phyloP scores from a whole-genome alignment of 2,329 filamentous ascomycete species.

The Neurospora crassa region DNA sequence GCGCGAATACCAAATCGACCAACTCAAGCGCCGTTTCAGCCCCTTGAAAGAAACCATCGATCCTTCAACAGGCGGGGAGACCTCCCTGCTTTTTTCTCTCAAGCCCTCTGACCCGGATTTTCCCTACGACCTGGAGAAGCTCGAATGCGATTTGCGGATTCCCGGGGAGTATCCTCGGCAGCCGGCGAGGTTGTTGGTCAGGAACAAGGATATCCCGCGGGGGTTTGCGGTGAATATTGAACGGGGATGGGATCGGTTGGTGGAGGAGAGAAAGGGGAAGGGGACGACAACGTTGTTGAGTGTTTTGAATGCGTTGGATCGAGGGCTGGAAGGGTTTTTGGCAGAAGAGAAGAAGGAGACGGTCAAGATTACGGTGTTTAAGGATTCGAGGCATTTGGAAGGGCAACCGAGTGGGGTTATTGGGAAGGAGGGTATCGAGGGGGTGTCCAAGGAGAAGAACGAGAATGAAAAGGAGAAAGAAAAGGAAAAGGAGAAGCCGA shows the following conservation, averaged over 20 bases:
- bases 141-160: slow-evolving; percentile 59
- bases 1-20: slow-evolving; percentile 63
- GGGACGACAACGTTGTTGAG: slow-evolving; percentile 47
- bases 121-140: slow-evolving; percentile 61
- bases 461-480: too few species aligned
- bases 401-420: not conserved
- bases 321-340: slow-evolving; percentile 59
- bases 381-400: slow-evolving; percentile 42
- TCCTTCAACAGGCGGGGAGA: slow-evolving; percentile 32
- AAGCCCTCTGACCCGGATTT: slow-evolving; percentile 75
- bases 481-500: too few species aligned
- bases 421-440: not conserved
- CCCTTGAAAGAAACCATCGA: slow-evolving; percentile 32
- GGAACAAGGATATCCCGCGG: slow-evolving; percentile 40
- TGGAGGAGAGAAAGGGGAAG: slow-evolving; percentile 36
- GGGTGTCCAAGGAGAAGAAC: not conserved
- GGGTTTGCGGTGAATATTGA: slow-evolving; percentile 70
- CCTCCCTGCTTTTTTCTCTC: slow-evolving; percentile 54
- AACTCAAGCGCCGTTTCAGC: slow-evolving; percentile 59
- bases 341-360: slow-evolving; percentile 63
- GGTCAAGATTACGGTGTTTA: slow-evolving; percentile 56
- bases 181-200: slow-evolving; percentile 51
- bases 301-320: slow-evolving; percentile 62
- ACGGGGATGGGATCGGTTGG: slow-evolving; percentile 59
- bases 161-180: slow-evolving; percentile 52